Evolutionary conservation across 1,284 basidiomycete genomes (phyloP).

Genomic region (Trichosporon sp.): DNA sequence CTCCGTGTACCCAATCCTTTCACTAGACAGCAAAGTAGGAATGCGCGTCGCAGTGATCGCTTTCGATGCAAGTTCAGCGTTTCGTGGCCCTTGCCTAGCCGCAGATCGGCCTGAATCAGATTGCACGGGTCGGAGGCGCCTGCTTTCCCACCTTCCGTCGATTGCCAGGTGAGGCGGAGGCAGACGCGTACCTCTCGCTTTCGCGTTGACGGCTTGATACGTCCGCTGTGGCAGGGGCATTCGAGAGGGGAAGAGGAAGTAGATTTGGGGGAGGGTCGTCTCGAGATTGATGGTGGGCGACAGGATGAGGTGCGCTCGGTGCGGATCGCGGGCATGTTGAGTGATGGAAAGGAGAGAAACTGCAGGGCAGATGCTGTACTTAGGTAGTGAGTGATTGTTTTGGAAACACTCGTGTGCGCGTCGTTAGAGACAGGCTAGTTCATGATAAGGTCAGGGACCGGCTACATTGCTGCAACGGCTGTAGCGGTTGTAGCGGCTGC

Average conservation of each 20-base stretch:
- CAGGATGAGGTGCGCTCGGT: background rate
- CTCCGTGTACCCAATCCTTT: background rate
- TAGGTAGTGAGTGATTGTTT: too few relatives aligned
- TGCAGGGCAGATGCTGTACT: too few relatives aligned
- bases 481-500: background rate
- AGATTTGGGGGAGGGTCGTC: too few relatives aligned
- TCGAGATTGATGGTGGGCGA: background rate
- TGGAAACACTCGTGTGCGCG: too few relatives aligned
- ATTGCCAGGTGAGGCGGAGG: background rate
- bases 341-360: background rate
- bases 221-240: background rate
- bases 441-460: background rate
- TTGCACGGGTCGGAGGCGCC: background rate
- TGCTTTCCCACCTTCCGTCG: too few relatives aligned
- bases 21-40: background rate
- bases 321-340: background rate
- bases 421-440: background rate
- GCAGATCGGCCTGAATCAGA: background rate
- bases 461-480: too few relatives aligned
- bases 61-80: background rate
- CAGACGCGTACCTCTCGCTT: background rate
- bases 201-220: background rate
- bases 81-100: background rate
- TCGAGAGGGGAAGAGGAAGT: too few relatives aligned
- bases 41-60: background rate